A percentile compares a stretch with the other conserved stretches of the same genome.
phyloP scores from a whole-genome alignment of 2,329 filamentous ascomycete species.

The Knufia petricola region DNA sequence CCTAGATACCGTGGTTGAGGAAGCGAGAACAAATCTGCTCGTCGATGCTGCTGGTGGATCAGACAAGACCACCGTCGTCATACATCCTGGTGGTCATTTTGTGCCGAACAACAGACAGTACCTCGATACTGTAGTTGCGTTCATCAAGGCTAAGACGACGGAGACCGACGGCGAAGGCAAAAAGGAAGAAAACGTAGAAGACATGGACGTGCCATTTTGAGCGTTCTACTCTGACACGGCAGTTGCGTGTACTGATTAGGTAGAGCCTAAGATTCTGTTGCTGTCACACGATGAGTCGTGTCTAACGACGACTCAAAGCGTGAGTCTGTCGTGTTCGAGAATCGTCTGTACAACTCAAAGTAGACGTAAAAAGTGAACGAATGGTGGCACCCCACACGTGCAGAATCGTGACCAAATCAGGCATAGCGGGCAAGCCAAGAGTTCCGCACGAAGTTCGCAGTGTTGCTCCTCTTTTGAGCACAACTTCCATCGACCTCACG shows the following conservation, averaged over 20 bases:
- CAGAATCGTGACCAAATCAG: not conserved
- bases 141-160: slow-evolving; percentile 49
- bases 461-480: not conserved
- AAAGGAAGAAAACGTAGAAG: slow-evolving; percentile 50
- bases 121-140: slow-evolving; percentile 64
- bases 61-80: slow-evolving; percentile 47
- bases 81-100: slow-evolving; percentile 85
- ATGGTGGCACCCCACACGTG: not conserved
- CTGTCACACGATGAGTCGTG: no score
- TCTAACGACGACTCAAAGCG: slow-evolving; percentile 1
- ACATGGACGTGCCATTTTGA: slow-evolving; percentile 62
- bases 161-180: slow-evolving; percentile 16
- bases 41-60: slow-evolving; percentile 53
- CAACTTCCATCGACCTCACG: slow-evolving; percentile 6
- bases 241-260: no score
- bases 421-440: slow-evolving; percentile 5
- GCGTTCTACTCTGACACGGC: no score
- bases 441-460: not conserved
- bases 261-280: no score
- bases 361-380: not conserved
- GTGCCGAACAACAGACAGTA: slow-evolving; percentile 76
- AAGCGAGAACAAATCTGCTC: slow-evolving; percentile 57
- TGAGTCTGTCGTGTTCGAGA: not conserved
- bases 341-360: not conserved
- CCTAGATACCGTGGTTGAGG: slow-evolving; percentile 80